These are phyloP conservation scores for Circinella umbellata DNA, from an alignment of 371 early-diverging fungal species.

Conservation along the genomic window DNA sequence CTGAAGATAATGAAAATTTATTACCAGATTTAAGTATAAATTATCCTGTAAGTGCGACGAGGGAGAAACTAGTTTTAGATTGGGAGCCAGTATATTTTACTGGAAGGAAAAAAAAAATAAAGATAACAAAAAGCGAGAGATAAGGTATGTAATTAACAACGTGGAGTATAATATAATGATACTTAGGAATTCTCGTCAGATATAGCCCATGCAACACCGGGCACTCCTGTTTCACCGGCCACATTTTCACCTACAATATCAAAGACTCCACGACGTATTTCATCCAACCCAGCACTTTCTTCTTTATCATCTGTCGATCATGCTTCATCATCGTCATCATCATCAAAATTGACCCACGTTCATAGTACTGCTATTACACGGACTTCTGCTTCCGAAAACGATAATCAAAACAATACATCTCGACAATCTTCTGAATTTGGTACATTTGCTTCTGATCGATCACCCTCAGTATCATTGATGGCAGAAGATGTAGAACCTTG, in stretches of 20 bases:
- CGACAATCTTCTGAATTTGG: slow-evolving; percentile 34
- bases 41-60: slow-evolving; percentile 39
- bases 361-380: not conserved
- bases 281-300: slow-evolving; percentile 15
- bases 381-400: not conserved
- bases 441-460: slow-evolving; percentile 19
- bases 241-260: slow-evolving; percentile 24
- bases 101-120: not conserved
- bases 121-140: not conserved
- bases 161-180: not conserved
- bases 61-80: no score
- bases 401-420: slow-evolving; percentile 13
- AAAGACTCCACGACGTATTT: slow-evolving; percentile 21
- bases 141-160: no score
- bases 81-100: no score
- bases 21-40: slow-evolving; percentile 45
- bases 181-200: slow-evolving; percentile 49
- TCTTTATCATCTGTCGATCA: slow-evolving; percentile 7
- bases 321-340: not conserved
- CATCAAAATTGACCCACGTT: slow-evolving; percentile 4
- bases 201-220: slow-evolving; percentile 36
- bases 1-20: slow-evolving; percentile 36
- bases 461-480: slow-evolving; percentile 23
- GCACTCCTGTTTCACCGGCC: slow-evolving; percentile 24
- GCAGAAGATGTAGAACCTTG: slow-evolving; percentile 48